Evolutionary conservation across 805 yeast species (phyloP), one percentile per base, ranked within the genome.

Genomic region (Teunomyces lycoperdinae): DNA sequence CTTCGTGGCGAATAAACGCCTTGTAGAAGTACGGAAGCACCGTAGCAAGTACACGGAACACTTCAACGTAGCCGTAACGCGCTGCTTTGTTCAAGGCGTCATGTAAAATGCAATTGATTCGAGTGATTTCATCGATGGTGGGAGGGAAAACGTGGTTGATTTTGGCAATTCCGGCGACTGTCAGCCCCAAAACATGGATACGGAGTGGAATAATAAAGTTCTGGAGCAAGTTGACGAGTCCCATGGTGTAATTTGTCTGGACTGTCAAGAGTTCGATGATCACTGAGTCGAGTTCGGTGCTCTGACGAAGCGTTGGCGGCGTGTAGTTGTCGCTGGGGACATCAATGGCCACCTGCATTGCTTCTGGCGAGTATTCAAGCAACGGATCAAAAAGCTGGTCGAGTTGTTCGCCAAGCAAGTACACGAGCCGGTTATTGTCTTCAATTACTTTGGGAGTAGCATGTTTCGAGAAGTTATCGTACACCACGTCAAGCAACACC

Each of bases 1-100:
- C 96, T 65, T 91, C 96, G 65, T 92, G 97, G 48, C 97, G 76
- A 74, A 90, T 88, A 57, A 87, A 88, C 0, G 97, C 96, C 60
- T 90, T 88, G 69, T 88, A 92, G 63, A 90, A 92, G 63, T 89
- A 89, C 0, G 97, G 97, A 11, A 92, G 76, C 0, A 94, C 83
- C 44, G 81, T 77, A 3, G 90, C 94, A 60, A 95, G 80, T 0
- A 92, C 96, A 51, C 80, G 84, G 50, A 92, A 65, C 3, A 89
- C 74, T 64, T 92, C 97, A 44, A 78, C 76, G 44, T 85, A 79
- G 2, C 97, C 97, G 60, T 65, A 80, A 0, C 84, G 80, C 2
- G 71, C 58, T 0, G 97, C 92, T 11, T 77, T 65, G 49, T 80
- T 79, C 47, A 92, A 67, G 17, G 94, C 81, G 55, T 87, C 95